Evolutionary conservation across 2,329 filamentous ascomycete species (phyloP), one percentile per base, ranked within the genome.

Genomic region (Penicillium sp.): DNA sequence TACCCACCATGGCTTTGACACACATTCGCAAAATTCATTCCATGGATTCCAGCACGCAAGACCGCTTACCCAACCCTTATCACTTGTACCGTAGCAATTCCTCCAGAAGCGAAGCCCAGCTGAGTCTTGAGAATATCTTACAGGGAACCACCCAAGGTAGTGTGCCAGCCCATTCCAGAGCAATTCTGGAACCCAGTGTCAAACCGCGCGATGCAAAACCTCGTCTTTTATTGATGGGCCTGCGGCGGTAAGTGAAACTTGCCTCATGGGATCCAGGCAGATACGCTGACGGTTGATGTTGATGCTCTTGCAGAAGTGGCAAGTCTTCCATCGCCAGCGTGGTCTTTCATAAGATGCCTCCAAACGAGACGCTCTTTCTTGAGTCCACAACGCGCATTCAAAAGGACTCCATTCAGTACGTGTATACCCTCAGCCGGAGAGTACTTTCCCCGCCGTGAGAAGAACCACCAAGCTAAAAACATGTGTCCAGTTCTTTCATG

Each of bases 241-340:
- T 96, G 71, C 82, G 90, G 74, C 85, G 91, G 93, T 95, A 74
- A 59, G 76, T 13, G 25, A n/a, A 13, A 4, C 24, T 37, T 8
- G 25, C 4, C 33, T 37, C 18, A 11, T 5, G 29, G 35, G 9
- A n/a, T 12, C 9, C 25, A 18, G 18, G 7, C 26, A 12, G 25
- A 18, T 4, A 18, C 2, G 25, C 33, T 25, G n/a, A 27, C 8
- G 7, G 29, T 32, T 32, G n/a, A 37, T 37, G 13, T 49, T 64
- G 45, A 69, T 47, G 32, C 12, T 37, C 46, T 25, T 56, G 26
- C 57, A 98, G 93, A 74, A 96, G 90, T 65, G 93, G 93, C 51
- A 98, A 98, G 68, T 97, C 93, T 0, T 98, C 93, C 5, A 97
- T 98, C 66, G 93, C 90, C 26, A 97, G 90, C 64, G 94, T 98